Percentiles rank a stretch among this genome's conserved stretches.
These are phyloP conservation scores for Mollisiaceae sp. DNA, from an alignment of 2,329 filamentous ascomycete genomes.

Conservation along the genomic window DNA sequence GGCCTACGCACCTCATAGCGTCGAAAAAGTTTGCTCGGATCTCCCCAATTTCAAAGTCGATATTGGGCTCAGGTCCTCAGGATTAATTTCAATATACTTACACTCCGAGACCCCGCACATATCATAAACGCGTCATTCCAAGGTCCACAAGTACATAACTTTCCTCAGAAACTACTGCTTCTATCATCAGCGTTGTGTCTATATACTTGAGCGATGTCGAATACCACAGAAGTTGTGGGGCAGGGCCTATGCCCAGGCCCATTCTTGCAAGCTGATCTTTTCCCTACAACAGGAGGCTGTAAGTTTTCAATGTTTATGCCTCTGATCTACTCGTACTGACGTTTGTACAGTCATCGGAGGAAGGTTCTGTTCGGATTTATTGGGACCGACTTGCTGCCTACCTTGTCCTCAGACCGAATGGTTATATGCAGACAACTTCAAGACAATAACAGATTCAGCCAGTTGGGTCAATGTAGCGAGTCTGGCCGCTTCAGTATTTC, in stretches of 20 bases:
- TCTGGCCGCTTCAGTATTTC: slow-evolving; percentile 72
- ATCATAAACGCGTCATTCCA: background rate
- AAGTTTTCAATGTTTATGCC: slow-evolving; percentile 43
- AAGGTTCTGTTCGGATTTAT: slow-evolving; percentile 61
- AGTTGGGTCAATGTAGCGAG: slow-evolving; percentile 84
- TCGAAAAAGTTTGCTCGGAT: slow-evolving; percentile 20
- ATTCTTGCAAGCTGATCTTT: slow-evolving; percentile 69
- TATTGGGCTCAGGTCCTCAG: slow-evolving; percentile 5
- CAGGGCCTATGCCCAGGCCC: slow-evolving; percentile 67
- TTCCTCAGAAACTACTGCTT: slow-evolving; percentile 2
- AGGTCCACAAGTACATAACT: background rate
- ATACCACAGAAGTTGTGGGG: slow-evolving; percentile 23
- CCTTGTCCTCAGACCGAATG: slow-evolving; percentile 89
- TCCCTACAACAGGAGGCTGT: slow-evolving; percentile 69
- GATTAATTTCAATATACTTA: slow-evolving; percentile 10
- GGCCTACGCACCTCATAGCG: slow-evolving; percentile 28
- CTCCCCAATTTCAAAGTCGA: slow-evolving; percentile 6
- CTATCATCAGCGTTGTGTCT: background rate
- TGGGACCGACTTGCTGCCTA: slow-evolving; percentile 74
- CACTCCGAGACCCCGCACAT: slow-evolving; percentile 6
- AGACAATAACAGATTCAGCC: slow-evolving; percentile 65
- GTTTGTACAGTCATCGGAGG: slow-evolving; percentile 52
- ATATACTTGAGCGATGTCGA: slow-evolving; percentile 23
- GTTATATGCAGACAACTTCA: slow-evolving; percentile 66
- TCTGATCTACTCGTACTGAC: background rate